A percentile compares a stretch with the other conserved stretches of the same genome.
Conservation (phyloP, 2,329 filamentous ascomycete species). For the Colletotrichum musicola region DNA sequence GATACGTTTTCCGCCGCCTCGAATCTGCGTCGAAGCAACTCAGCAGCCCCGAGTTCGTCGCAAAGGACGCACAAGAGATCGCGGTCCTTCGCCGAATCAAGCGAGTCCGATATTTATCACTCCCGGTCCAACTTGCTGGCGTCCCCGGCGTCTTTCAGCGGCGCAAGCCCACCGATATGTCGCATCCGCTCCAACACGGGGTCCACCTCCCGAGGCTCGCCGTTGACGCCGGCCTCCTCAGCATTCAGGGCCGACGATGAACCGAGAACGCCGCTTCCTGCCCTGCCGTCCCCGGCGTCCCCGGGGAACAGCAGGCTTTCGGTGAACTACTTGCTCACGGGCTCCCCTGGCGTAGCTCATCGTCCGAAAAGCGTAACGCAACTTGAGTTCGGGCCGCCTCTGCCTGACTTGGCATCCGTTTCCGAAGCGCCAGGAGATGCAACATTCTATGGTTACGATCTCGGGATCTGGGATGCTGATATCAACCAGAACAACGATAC, state of each 20-base stretch:
- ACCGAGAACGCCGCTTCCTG: conserved; percentile 42
- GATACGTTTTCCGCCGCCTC: background rate
- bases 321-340: conserved; percentile 73
- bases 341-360: conserved; percentile 54
- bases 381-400: conserved; percentile 41
- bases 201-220: conserved; percentile 48
- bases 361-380: conserved; percentile 41
- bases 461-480: conserved; percentile 77
- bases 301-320: conserved; percentile 62
- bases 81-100: conserved; percentile 27
- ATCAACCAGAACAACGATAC: conserved; percentile 78
- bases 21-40: background rate
- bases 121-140: conserved; percentile 14
- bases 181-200: conserved; percentile 44
- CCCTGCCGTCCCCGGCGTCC: conserved; percentile 41
- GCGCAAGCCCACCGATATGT: conserved; percentile 23
- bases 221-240: conserved; percentile 56
- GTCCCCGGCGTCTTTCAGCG: conserved; percentile 26
- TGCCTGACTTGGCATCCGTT: conserved; percentile 34
- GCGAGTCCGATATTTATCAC: background rate
- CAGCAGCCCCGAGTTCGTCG: background rate
- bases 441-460: conserved; percentile 77
- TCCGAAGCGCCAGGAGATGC: conserved; percentile 46
- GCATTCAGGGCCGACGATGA: conserved; percentile 55
- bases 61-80: conserved; percentile 31